Conservation (phyloP, 164 flowering plant species). For the Litsea cubeba region DNA sequence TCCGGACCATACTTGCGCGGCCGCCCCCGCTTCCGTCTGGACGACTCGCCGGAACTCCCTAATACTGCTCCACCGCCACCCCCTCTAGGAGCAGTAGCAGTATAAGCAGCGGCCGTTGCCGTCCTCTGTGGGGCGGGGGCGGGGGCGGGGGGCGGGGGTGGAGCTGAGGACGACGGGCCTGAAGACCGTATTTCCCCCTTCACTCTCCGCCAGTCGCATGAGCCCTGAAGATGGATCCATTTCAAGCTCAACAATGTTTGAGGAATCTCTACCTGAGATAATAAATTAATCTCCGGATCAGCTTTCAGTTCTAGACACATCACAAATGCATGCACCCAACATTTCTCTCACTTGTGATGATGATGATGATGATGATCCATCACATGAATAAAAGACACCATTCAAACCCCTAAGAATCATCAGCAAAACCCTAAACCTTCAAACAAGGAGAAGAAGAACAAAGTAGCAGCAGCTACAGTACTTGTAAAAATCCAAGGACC, state of each 20-base stretch:
- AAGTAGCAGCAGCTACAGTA: neutral
- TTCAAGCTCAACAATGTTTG: constrained; percentile 27
- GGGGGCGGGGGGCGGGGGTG: constrained; percentile 29
- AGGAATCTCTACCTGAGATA: constrained; percentile 38
- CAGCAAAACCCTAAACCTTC: constrained; percentile 1
- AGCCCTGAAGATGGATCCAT: constrained; percentile 29
- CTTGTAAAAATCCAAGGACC: too few relatives aligned
- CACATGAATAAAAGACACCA: neutral
- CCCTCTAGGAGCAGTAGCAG: constrained; percentile 5
- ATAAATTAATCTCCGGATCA: constrained; percentile 25
- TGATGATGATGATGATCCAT: neutral
- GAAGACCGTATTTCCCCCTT: constrained; percentile 52
- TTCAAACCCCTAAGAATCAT: too few relatives aligned
- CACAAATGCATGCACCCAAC: neutral
- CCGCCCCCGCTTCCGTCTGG: constrained; percentile 79
- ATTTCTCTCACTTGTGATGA: constrained; percentile 6
- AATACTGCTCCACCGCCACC: neutral
- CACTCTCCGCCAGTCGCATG: constrained; percentile 50
- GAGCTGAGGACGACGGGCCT: constrained; percentile 35
- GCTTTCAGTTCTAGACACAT: constrained; percentile 26
- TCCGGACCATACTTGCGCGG: constrained; percentile 88
- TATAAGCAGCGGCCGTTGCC: constrained; percentile 14
- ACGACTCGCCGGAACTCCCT: constrained; percentile 30
- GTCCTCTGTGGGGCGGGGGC: constrained; percentile 17
- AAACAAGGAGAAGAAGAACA: constrained; percentile 1